A percentile compares a stretch with the other conserved stretches of the same genome.
Evolutionary conservation across 306 rosid genomes (phyloP).

Genomic region (Casuarina equisetifolia): DNA sequence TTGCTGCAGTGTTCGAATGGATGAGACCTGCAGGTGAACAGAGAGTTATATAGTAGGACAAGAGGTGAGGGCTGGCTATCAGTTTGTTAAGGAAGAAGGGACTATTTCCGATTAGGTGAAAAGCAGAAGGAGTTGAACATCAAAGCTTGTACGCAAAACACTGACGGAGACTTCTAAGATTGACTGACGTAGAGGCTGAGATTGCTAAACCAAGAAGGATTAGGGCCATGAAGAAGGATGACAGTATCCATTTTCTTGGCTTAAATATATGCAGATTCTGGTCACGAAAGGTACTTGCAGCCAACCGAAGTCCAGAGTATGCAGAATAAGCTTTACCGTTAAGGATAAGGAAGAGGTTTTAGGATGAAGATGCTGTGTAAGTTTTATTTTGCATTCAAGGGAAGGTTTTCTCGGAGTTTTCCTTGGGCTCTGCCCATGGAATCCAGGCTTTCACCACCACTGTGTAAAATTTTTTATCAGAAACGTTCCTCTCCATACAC

Average conservation of each 20-base stretch:
- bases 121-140: conserved; percentile 37
- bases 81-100: conserved; percentile 27
- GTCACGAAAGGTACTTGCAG: conserved; percentile 18
- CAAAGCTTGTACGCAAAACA: conserved; percentile 64
- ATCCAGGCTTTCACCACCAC: conserved; percentile 6
- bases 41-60: conserved; percentile 31
- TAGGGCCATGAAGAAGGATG: conserved; percentile 3
- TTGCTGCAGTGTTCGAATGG: conserved; percentile 4
- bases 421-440: not conserved
- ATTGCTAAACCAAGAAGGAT: conserved; percentile 40
- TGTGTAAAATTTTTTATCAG: not conserved
- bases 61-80: conserved; percentile 20
- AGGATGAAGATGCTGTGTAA: conserved; percentile 2
- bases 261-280: not conserved
- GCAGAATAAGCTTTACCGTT: conserved; percentile 40
- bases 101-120: conserved; percentile 37
- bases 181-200: conserved; percentile 70
- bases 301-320: conserved; percentile 28
- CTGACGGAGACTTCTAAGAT: conserved; percentile 58
- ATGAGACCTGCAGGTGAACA: conserved; percentile 29
- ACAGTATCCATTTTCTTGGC: conserved; percentile 6
- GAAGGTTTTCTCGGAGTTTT: not conserved
- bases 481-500: conserved; percentile 10
- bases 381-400: not conserved
- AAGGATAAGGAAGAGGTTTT: conserved; percentile 39